Conservation (phyloP, 2,329 filamentous ascomycete genomes). For the Paecilomyces sp. region DNA sequence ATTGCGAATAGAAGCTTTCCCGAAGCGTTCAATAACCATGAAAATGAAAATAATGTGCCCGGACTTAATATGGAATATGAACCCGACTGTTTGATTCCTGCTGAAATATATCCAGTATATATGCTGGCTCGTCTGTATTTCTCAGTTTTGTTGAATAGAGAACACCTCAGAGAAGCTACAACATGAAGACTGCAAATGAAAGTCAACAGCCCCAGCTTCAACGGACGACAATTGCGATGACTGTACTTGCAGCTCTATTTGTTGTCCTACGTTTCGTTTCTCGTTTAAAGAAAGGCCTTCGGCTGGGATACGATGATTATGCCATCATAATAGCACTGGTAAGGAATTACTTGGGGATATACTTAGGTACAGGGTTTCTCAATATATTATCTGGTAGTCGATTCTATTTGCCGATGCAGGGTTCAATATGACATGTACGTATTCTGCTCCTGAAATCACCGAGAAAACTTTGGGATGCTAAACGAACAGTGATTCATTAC, state of each 20-base stretch:
- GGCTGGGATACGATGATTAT: conserved; percentile 1
- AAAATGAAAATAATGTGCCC: not conserved
- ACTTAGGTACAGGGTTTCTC: not conserved
- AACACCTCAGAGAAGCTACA: not conserved
- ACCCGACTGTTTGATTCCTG: not conserved
- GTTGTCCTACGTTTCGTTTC: not conserved
- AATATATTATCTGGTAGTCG: not conserved
- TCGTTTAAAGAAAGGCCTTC: not conserved
- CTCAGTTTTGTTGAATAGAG: not conserved
- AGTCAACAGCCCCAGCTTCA: not conserved
- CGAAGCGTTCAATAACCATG: not conserved
- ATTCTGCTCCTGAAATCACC: not conserved
- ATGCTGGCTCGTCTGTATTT: not conserved
- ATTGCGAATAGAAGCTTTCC: not conserved
- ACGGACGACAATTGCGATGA: not conserved
- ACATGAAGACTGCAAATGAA: not conserved
- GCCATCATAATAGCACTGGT: conserved; percentile 1
- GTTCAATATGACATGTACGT: not conserved
- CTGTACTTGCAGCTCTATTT: conserved; percentile 1
- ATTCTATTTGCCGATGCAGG: not conserved
- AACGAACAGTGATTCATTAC: conserved; percentile 9
- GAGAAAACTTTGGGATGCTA: not conserved
- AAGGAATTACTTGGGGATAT: not conserved
- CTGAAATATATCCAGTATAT: not conserved
- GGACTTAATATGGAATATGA: not conserved